phyloP scores from a whole-genome alignment of 257 asterid genomes.

The Datura wrightii region DNA sequence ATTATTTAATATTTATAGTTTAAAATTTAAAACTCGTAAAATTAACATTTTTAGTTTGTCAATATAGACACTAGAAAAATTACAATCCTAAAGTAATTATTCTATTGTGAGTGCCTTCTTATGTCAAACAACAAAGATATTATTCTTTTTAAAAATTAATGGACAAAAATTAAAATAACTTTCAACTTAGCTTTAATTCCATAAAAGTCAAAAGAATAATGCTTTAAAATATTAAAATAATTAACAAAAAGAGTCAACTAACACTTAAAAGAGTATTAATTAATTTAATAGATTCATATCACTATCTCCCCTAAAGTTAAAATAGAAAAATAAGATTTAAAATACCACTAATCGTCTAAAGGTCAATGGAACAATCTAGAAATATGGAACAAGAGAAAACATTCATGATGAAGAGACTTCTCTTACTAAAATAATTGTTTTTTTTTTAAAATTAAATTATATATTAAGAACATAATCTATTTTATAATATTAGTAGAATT shows the following conservation, averaged over 20 bases:
- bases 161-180: slow-evolving; percentile 1
- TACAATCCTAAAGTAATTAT: neutral
- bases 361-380: neutral
- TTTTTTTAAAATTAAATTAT: neutral
- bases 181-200: neutral
- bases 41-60: no score
- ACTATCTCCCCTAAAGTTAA: neutral
- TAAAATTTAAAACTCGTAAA: neutral
- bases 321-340: neutral
- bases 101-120: slow-evolving; percentile 20
- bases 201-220: neutral
- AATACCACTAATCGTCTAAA: neutral
- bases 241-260: slow-evolving; percentile 24
- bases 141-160: neutral
- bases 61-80: no score
- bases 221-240: neutral
- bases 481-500: neutral
- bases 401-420: neutral
- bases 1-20: neutral
- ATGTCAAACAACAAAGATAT: slow-evolving; percentile 2
- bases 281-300: neutral
- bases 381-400: slow-evolving; percentile 17
- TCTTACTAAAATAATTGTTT: neutral
- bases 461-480: neutral
- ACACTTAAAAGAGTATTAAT: neutral